Percentiles rank a stretch among this genome's conserved stretches.
phyloP scores from a whole-genome alignment of 1,139 yeast genomes.

The Geotrichum restrictum region DNA sequence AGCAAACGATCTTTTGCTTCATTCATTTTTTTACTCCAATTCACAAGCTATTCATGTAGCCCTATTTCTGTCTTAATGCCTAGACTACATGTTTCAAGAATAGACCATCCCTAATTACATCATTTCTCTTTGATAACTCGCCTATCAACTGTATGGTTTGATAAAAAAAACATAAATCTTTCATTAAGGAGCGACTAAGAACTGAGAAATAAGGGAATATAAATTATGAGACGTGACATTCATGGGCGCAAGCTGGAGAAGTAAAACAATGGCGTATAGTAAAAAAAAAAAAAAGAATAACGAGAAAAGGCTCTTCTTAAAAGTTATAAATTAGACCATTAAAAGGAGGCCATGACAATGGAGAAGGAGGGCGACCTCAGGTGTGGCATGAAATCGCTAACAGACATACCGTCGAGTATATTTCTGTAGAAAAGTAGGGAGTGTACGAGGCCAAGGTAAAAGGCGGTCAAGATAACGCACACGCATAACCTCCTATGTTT shows the following conservation, averaged over 20 bases:
- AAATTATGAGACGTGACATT: neutral
- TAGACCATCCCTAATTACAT: too few species aligned
- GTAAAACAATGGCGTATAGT: neutral
- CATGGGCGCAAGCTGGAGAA: neutral
- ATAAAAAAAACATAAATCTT: constrained; percentile 2
- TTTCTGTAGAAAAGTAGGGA: too few species aligned
- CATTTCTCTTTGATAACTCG: too few species aligned
- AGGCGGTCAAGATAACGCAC: too few species aligned
- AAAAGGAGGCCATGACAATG: neutral
- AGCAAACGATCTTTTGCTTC: too few species aligned
- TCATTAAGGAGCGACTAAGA: constrained; percentile 6
- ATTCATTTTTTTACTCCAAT: too few species aligned
- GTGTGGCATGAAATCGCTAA: neutral
- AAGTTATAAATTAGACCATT: neutral
- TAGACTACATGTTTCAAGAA: neutral
- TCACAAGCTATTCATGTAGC: neutral
- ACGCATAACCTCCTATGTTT: too few species aligned
- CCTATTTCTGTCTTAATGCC: neutral
- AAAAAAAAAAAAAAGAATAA: neutral
- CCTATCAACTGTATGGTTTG: too few species aligned
- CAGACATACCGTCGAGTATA: too few species aligned
- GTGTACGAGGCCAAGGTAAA: too few species aligned
- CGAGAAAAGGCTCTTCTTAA: neutral
- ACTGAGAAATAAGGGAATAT: neutral
- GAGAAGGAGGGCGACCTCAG: neutral